A percentile compares a stretch with the other conserved stretches of the same genome.
phyloP scores from a whole-genome alignment of 805 yeast genomes.

The Clavispora vitiphila region DNA sequence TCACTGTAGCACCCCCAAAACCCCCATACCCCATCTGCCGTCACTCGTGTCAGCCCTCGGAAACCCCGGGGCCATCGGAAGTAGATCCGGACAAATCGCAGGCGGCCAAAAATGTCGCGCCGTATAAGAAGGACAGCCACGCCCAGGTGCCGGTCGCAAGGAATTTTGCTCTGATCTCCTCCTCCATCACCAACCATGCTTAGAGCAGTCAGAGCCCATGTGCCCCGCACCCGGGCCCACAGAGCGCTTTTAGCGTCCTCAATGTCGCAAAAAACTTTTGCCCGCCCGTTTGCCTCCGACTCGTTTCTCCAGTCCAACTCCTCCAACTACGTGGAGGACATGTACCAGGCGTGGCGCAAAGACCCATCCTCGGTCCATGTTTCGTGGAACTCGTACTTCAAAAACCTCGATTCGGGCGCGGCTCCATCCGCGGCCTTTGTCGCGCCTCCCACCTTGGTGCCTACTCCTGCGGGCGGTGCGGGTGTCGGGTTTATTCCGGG shows the following conservation, averaged over 20 bases:
- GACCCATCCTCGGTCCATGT: slow-evolving; percentile 91
- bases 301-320: slow-evolving; percentile 77
- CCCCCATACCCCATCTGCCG: no score
- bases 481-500: slow-evolving; percentile 51
- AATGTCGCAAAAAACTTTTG: slow-evolving; percentile 2
- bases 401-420: slow-evolving; percentile 70
- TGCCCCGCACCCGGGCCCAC: slow-evolving; percentile 31
- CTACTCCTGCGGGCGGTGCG: slow-evolving; percentile 76
- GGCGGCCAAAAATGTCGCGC: slow-evolving; percentile 8
- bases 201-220: slow-evolving; percentile 37
- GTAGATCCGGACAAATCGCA: slow-evolving; percentile 10
- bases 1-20: no score
- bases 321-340: slow-evolving; percentile 93
- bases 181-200: slow-evolving; percentile 25
- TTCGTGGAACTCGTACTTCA: slow-evolving; percentile 96
- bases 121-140: slow-evolving; percentile 2
- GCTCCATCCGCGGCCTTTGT: slow-evolving; percentile 70
- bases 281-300: slow-evolving; percentile 47
- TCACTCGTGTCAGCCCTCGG: no score
- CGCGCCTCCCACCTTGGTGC: slow-evolving; percentile 90
- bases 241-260: slow-evolving; percentile 21
- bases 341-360: slow-evolving; percentile 90
- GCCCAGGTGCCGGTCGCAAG: background rate
- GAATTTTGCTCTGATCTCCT: background rate
- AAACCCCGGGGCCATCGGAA: slow-evolving; percentile 11